Percentiles rank a stretch among this genome's conserved stretches.
Evolutionary conservation across 2,329 filamentous ascomycete species (phyloP).

Genomic region (Neonectria magnoliae): DNA sequence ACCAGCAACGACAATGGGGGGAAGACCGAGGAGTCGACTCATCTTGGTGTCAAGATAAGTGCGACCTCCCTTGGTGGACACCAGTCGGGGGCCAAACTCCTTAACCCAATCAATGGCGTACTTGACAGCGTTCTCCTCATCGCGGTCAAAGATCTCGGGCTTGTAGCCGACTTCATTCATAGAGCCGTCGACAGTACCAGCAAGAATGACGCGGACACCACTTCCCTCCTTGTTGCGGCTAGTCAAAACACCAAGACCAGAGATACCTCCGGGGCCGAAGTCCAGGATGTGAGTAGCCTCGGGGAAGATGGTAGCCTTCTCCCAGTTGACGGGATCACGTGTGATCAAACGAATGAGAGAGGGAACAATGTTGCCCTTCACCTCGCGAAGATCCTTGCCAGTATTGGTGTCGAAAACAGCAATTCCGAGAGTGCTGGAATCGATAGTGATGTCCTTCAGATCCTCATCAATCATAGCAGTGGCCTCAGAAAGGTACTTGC

Average conservation of each 20-base stretch:
- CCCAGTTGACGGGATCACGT: slow-evolving; percentile 94
- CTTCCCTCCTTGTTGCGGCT: slow-evolving; percentile 99
- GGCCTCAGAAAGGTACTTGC: slow-evolving; percentile 87
- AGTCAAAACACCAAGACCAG: slow-evolving; percentile 92
- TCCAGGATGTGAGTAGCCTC: slow-evolving; percentile 93
- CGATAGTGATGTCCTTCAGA: slow-evolving; percentile 82
- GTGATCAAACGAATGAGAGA: slow-evolving; percentile 92
- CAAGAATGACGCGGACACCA: slow-evolving; percentile 94
- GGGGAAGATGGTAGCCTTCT: slow-evolving; percentile 90
- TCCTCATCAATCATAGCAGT: slow-evolving; percentile 87
- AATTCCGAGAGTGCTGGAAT: slow-evolving; percentile 78
- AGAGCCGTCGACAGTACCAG: slow-evolving; percentile 90
- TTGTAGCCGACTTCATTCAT: slow-evolving; percentile 96
- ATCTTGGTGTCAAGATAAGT: slow-evolving; percentile 98
- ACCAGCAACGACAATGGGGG: slow-evolving; percentile 89
- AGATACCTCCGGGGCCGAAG: slow-evolving; percentile 96
- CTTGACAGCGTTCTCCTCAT: slow-evolving; percentile 93
- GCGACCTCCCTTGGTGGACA: slow-evolving; percentile 87
- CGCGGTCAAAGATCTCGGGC: slow-evolving; percentile 95
- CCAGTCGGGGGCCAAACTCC: slow-evolving; percentile 91
- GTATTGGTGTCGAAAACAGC: slow-evolving; percentile 91
- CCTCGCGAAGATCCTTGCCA: slow-evolving; percentile 81
- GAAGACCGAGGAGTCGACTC: slow-evolving; percentile 84
- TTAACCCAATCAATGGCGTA: slow-evolving; percentile 98
- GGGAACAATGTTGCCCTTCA: slow-evolving; percentile 83